Base-by-base conservation (phyloP, 2,329 filamentous ascomycete genomes). In the Aspergillus uvarum region DNA sequence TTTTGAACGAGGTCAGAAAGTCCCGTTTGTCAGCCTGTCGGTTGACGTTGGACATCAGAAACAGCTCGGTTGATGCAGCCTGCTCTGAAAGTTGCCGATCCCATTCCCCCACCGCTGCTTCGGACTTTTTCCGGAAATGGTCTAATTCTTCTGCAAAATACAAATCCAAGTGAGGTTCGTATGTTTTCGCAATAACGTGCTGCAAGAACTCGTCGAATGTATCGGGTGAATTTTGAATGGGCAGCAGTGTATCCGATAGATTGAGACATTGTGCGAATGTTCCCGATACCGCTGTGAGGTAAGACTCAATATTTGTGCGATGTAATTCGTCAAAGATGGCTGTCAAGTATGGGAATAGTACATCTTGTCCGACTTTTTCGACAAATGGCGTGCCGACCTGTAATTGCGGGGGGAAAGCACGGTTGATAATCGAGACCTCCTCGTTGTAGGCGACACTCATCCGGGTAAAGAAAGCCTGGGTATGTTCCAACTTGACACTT, bases 11-110 rank as follows among this genome's bases (percentile, higher is more conserved):
- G 50, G 89, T 95, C 62, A 99, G 74, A 69, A 99, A 99, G 73
- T 99, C 95, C 67, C 92, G 91, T 78, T 99, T 99, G 64, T 96
- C 95, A 1, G 92, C 95, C 73, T 96, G 92, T 26, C 95, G 86
- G 72, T 94, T 97, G 71, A 98, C 87, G 73, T 92, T 97, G 24
- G 89, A 90, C 94, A 98, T 97, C 78, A 92, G 95, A 72, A 96
- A 96, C 0, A 91, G 95, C 77, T 99, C 95, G 0, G 91, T 88
- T 2, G 89, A 90, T 16, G 91, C 92, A 66, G 96, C 93, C 76
- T 97, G 91, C 68, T 96, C 94, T 0, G 88, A 91, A 32, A 97
- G 83, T 72, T 96, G 91, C 77, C 91, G 92, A 76, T 97, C 94
- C 95, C 95, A 99, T 14, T 87, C 83, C 6, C 80, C 84, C 5